These are phyloP conservation scores for Trametes elegans DNA, from an alignment of 768 basidiomycete genomes.

Conservation along the genomic window DNA sequence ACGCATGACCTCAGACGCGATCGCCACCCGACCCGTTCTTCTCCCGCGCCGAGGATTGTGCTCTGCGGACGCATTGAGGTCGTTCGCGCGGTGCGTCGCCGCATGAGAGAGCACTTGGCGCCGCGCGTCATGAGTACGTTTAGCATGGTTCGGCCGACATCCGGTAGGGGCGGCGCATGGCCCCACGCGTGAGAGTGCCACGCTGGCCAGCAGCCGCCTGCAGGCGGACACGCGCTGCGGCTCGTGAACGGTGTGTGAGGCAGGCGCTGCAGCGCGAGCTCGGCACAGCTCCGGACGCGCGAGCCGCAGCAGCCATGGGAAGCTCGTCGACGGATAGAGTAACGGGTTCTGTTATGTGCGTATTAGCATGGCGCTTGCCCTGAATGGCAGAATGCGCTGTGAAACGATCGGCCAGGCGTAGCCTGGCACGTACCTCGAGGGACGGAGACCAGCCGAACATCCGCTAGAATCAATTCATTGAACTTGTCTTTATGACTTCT, in stretches of 20 bases:
- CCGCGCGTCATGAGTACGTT: constrained; percentile 3
- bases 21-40: not conserved
- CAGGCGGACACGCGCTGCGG: not conserved
- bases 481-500: too few relatives aligned
- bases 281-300: constrained; percentile 11
- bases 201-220: not conserved
- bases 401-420: not conserved
- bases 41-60: constrained; percentile 14
- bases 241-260: not conserved
- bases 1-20: constrained; percentile 1
- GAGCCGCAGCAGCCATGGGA: constrained; percentile 13
- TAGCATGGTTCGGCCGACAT: constrained; percentile 12
- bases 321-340: constrained; percentile 2
- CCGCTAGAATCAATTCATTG: not conserved
- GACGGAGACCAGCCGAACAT: not conserved
- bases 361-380: constrained; percentile 7
- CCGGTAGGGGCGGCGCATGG: constrained; percentile 9
- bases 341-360: not conserved
- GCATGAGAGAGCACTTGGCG: not conserved
- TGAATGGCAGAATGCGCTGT: not conserved
- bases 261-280: not conserved
- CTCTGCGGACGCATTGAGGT: not conserved
- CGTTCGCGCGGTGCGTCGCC: constrained; percentile 15
- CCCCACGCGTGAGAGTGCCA: constrained; percentile 5
- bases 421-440: constrained; percentile 1